These are phyloP conservation scores for Hymenoscyphus scutula DNA, from an alignment of 2,329 filamentous ascomycete genomes.

Conservation along the genomic window DNA sequence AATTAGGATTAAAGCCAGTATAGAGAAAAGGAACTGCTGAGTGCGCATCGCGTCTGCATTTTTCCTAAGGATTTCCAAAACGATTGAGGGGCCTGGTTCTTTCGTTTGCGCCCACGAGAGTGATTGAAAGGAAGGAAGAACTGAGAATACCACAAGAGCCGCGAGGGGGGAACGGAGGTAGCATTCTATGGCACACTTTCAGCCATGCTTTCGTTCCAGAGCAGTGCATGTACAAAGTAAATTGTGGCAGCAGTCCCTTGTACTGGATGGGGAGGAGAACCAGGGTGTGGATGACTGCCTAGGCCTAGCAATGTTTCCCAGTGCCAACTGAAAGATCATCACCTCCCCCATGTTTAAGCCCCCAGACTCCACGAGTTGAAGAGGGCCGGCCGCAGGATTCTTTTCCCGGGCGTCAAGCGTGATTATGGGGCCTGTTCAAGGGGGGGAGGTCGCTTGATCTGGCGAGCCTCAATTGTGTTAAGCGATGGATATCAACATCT, in stretches of 20 bases:
- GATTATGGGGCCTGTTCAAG: not conserved
- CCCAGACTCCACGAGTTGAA: not conserved
- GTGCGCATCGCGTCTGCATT: constrained; percentile 12
- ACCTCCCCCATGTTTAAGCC: not conserved
- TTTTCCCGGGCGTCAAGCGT: not conserved
- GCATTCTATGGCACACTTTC: not conserved
- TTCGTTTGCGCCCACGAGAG: constrained; percentile 1
- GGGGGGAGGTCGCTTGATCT: not conserved
- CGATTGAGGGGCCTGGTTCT: constrained; percentile 1
- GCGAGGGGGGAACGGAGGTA: not conserved
- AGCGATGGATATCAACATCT: not conserved
- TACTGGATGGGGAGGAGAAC: not conserved
- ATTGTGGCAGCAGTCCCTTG: not conserved
- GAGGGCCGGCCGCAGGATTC: not conserved
- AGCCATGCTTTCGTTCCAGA: not conserved
- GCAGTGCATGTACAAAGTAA: not conserved
- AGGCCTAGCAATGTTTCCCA: not conserved
- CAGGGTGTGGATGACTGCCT: not conserved
- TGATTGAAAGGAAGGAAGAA: not conserved
- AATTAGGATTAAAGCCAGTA: constrained; percentile 1
- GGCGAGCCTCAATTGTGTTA: not conserved
- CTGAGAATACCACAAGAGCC: not conserved
- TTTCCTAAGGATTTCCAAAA: not conserved
- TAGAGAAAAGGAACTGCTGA: not conserved
- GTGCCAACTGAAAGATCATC: not conserved